A percentile compares a stretch with the other conserved stretches of the same genome.
phyloP scores from a whole-genome alignment of 2,329 filamentous ascomycete species.

The Apiospora aurea region DNA sequence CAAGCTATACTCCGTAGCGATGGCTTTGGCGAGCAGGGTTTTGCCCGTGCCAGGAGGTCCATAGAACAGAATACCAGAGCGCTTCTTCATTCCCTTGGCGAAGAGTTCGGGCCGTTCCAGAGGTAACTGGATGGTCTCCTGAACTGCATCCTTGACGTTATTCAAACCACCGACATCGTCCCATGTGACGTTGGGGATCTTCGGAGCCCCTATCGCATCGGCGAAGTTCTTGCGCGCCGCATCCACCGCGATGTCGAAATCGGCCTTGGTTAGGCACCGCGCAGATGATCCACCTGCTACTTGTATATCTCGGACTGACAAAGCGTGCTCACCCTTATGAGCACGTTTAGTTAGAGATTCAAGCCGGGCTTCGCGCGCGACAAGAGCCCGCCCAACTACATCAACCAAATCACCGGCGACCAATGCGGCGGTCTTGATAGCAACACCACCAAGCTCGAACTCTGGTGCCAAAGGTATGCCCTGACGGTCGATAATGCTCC shows the following conservation, averaged over 20 bases:
- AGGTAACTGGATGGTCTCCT: conserved; percentile 94
- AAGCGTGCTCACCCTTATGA: conserved; percentile 44
- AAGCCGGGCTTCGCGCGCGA: conserved; percentile 78
- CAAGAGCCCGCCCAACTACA: conserved; percentile 87
- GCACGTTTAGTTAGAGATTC: conserved; percentile 69
- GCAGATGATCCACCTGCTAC: conserved; percentile 84
- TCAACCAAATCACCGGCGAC: conserved; percentile 95
- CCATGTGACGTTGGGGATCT: conserved; percentile 97
- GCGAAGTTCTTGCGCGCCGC: conserved; percentile 97
- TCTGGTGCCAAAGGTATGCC: conserved; percentile 81
- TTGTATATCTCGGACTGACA: conserved; percentile 83
- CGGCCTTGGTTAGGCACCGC: conserved; percentile 78
- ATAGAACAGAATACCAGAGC: conserved; percentile 91
- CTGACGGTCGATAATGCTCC: conserved; percentile 77
- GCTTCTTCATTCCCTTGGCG: conserved; percentile 97
- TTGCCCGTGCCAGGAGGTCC: conserved; percentile 92
- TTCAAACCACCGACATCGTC: conserved; percentile 92
- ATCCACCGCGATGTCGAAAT: conserved; percentile 93
- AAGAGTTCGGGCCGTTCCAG: conserved; percentile 92
- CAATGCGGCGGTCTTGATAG: conserved; percentile 92
- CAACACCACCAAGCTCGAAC: conserved; percentile 84
- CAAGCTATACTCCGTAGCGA: conserved; percentile 90
- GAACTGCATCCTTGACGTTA: conserved; percentile 96
- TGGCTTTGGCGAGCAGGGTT: conserved; percentile 90
- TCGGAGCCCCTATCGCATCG: conserved; percentile 94